phyloP scores from a whole-genome alignment of 2,329 filamentous ascomycete genomes.

The Curvularia eragrostidis region DNA sequence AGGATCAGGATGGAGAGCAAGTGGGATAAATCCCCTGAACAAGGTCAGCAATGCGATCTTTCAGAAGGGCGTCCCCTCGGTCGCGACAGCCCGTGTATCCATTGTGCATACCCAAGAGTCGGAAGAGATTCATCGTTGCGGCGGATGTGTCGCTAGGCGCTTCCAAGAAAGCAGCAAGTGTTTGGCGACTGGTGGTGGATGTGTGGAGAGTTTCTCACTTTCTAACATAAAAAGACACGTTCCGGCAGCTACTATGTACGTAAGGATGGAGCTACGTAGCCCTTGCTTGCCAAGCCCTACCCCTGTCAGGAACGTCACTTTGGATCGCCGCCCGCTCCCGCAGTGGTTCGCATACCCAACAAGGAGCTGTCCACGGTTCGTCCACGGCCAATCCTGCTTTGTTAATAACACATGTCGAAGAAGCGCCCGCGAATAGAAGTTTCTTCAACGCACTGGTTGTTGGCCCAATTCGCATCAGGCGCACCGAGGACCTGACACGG shows the following conservation, averaged over 20 bases:
- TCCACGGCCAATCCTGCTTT: not conserved
- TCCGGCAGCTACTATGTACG: conserved; percentile 36
- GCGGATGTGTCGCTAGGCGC: conserved; percentile 29
- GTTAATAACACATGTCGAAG: not conserved
- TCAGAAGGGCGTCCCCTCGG: not conserved
- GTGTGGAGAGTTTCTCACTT: conserved; percentile 16
- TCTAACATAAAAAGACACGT: conserved; percentile 48
- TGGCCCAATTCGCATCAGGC: not conserved
- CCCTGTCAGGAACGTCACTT: conserved; percentile 32
- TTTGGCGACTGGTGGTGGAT: conserved; percentile 24
- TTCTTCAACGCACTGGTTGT: not conserved
- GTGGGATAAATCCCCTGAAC: conserved; percentile 89
- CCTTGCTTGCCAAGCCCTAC: conserved; percentile 41
- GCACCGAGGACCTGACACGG: not conserved
- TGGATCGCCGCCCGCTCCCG: conserved; percentile 22
- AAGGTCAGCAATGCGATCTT: conserved; percentile 36
- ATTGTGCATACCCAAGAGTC: conserved; percentile 64
- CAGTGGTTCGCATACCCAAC: conserved; percentile 8
- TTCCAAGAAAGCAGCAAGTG: conserved; percentile 21
- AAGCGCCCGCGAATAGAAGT: not conserved
- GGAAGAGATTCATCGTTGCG: conserved; percentile 72
- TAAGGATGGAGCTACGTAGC: conserved; percentile 31
- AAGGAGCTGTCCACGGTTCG: not conserved
- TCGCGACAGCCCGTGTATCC: conserved; percentile 1
- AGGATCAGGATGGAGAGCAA: conserved; percentile 92